Conservation (phyloP, 768 basidiomycete genomes). For the Suillus lakei region DNA sequence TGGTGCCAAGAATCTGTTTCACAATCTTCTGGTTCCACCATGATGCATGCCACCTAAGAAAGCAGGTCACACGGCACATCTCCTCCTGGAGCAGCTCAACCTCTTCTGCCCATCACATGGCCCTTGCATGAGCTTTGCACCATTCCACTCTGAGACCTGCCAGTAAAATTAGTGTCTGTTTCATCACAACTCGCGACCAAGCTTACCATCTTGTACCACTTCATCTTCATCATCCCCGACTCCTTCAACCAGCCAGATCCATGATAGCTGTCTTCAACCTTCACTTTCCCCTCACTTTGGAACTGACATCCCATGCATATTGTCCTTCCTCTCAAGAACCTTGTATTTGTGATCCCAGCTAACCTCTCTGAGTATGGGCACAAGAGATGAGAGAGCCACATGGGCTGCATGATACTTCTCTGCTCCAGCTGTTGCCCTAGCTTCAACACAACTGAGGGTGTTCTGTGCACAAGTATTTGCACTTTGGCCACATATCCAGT, state of each 20-base stretch:
- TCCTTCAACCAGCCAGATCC: background rate
- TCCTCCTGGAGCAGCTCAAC: constrained; percentile 4
- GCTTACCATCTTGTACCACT: background rate
- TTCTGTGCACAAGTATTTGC: background rate
- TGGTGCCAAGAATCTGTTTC: background rate
- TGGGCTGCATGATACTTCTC: background rate
- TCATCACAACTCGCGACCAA: fast-evolving
- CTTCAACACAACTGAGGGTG: background rate
- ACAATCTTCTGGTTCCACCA: background rate
- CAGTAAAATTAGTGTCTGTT: background rate
- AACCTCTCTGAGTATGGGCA: background rate
- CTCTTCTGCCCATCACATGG: background rate
- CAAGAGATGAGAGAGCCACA: background rate
- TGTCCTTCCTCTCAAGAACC: background rate
- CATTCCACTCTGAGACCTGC: background rate
- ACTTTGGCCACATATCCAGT: background rate
- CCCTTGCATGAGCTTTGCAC: background rate
- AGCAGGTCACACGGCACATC: background rate
- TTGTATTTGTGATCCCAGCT: background rate
- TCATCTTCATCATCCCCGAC: background rate
- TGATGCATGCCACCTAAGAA: background rate
- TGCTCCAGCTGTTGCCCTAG: background rate
- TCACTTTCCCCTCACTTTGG: background rate
- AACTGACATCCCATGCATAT: background rate
- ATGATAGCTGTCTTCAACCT: background rate